A percentile compares a stretch with the other conserved stretches of the same genome.
These are phyloP conservation scores for Coniferiporia weirii DNA, from an alignment of 1,284 basidiomycete genomes.

Conservation along the genomic window DNA sequence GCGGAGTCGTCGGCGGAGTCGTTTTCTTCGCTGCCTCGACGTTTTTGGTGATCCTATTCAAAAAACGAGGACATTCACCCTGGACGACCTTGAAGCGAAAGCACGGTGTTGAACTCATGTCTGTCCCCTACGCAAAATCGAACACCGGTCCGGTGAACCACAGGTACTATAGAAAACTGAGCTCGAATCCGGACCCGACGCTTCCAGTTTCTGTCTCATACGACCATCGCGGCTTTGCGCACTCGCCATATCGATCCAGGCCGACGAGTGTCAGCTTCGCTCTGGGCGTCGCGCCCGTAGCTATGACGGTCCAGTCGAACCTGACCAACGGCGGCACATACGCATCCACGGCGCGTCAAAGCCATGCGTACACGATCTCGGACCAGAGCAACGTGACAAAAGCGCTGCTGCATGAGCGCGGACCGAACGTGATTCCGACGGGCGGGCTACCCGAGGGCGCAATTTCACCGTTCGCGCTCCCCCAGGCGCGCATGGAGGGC, in stretches of 20 bases:
- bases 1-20: slow-evolving; percentile 15
- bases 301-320: background rate
- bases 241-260: background rate
- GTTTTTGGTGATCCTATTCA: slow-evolving; percentile 5
- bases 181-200: background rate
- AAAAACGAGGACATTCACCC: background rate
- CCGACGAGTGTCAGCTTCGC: background rate
- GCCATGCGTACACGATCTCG: slow-evolving; percentile 8
- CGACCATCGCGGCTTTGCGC: background rate
- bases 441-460: slow-evolving; percentile 10
- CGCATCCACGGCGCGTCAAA: background rate
- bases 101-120: background rate
- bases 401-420: background rate
- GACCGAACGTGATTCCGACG: background rate
- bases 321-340: background rate
- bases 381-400: background rate
- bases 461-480: slow-evolving; percentile 13
- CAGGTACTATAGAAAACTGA: background rate
- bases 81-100: background rate
- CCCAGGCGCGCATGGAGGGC: background rate
- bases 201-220: background rate
- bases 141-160: background rate
- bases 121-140: background rate
- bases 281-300: background rate
- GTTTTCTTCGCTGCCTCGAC: background rate